A percentile compares a stretch with the other conserved stretches of the same genome.
These are phyloP conservation scores for Hortaea werneckii DNA, from an alignment of 2,329 filamentous ascomycete species.

Conservation along the genomic window DNA sequence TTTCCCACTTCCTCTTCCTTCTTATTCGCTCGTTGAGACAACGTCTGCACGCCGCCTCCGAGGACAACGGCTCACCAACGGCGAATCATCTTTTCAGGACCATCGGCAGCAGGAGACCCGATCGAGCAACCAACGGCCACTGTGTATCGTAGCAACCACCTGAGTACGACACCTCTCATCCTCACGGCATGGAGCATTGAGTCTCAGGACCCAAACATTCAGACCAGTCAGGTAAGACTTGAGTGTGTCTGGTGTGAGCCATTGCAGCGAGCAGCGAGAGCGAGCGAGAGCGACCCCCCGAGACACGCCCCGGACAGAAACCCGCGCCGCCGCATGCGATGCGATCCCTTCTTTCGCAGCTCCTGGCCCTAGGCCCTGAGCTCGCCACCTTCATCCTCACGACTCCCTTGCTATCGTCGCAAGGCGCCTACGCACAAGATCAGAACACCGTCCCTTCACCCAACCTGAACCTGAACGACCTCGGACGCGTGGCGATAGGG, in stretches of 20 bases:
- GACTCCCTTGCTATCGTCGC: constrained; percentile 13
- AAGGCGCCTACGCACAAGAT: constrained; percentile 10
- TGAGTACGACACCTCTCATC: not conserved
- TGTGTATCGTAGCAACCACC: not conserved
- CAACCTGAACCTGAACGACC: constrained; percentile 64
- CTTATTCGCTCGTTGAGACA: not conserved
- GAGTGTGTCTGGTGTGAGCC: not conserved
- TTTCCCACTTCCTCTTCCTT: not conserved
- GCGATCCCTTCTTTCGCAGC: constrained; percentile 21
- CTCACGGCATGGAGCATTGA: not conserved
- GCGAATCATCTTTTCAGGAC: not conserved
- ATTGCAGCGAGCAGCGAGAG: not conserved
- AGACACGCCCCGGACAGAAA: not conserved
- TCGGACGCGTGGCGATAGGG: constrained; percentile 75
- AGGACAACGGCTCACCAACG: too few relatives aligned
- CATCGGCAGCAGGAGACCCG: not conserved
- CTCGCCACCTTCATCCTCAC: constrained; percentile 23
- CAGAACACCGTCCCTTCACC: constrained; percentile 50
- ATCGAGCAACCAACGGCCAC: not conserved
- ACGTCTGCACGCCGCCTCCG: too few relatives aligned
- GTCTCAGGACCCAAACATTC: not conserved
- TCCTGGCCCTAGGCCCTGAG: constrained; percentile 26
- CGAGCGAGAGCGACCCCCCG: not conserved
- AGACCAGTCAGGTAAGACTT: not conserved
- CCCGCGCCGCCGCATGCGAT: constrained; percentile 7